A percentile compares a stretch with the other conserved stretches of the same genome.
Evolutionary conservation across 805 yeast genomes (phyloP).

Genomic region (Priceomyces haplophilus): DNA sequence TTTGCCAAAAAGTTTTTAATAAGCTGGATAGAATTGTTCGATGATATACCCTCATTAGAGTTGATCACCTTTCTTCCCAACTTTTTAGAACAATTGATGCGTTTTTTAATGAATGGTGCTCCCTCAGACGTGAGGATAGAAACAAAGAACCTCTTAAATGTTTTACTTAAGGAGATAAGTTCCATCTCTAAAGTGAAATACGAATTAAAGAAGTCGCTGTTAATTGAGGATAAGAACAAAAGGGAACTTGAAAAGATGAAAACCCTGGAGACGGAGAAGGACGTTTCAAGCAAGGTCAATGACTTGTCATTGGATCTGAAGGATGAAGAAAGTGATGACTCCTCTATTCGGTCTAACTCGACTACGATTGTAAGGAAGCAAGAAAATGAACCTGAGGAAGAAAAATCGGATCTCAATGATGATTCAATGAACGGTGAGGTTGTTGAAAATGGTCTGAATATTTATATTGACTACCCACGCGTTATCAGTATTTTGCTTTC

Average conservation of each 20-base stretch:
- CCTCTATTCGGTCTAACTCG: constrained; percentile 25
- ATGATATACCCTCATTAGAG: constrained; percentile 89
- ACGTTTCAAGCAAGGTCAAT: constrained; percentile 1
- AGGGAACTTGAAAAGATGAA: constrained; percentile 20
- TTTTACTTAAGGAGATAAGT: constrained; percentile 75
- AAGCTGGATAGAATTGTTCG: constrained; percentile 89
- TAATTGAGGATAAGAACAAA: constrained; percentile 13
- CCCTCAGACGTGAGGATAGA: constrained; percentile 85
- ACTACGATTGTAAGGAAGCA: constrained; percentile 21
- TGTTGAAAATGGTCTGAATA: constrained; percentile 59
- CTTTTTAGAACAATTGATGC: constrained; percentile 77
- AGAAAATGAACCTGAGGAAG: constrained; percentile 5
- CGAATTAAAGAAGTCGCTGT: constrained; percentile 35
- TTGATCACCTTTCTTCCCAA: constrained; percentile 84
- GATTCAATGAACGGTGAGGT: constrained; percentile 15
- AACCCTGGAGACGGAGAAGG: constrained; percentile 1
- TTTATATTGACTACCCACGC: constrained; percentile 72
- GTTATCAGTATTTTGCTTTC: constrained; percentile 80
- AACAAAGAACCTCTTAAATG: constrained; percentile 73
- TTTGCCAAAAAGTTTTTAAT: constrained; percentile 88
- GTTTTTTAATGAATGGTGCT: constrained; percentile 71
- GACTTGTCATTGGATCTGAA: constrained; percentile 3
- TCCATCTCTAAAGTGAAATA: constrained; percentile 68
- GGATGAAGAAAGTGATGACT: constrained; percentile 2
- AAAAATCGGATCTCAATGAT: not conserved